phyloP scores from a whole-genome alignment of 2,329 filamentous ascomycete genomes.

The Sclerotiophoma versabilis region DNA sequence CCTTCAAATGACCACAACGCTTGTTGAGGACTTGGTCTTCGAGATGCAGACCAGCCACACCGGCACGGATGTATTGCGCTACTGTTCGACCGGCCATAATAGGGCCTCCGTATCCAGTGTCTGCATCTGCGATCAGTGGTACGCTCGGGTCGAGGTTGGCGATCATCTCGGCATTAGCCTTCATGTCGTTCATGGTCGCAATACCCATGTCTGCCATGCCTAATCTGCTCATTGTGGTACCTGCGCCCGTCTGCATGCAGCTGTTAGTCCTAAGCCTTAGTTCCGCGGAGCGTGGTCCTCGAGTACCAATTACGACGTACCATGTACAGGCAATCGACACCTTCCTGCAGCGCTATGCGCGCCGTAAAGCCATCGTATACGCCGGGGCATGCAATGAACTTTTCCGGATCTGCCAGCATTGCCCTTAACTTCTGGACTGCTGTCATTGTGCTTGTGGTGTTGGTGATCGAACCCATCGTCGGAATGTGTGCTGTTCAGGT shows the following conservation, averaged over 20 bases:
- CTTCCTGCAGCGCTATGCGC: conserved; percentile 67
- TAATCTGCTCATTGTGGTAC: conserved; percentile 66
- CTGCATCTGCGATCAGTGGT: conserved; percentile 68
- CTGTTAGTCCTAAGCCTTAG: background rate
- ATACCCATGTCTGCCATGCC: conserved; percentile 70
- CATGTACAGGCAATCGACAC: conserved; percentile 73
- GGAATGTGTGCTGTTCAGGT: background rate
- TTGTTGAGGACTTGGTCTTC: conserved; percentile 71
- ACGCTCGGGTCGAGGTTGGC: conserved; percentile 63
- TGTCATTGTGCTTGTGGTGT: conserved; percentile 24
- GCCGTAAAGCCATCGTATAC: conserved; percentile 74
- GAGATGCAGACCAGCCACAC: conserved; percentile 67
- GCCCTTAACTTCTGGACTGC: conserved; percentile 41
- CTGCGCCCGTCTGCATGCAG: conserved; percentile 63
- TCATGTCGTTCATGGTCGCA: conserved; percentile 69
- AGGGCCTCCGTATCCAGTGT: conserved; percentile 61
- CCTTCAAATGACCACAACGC: conserved; percentile 69
- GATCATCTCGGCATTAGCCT: conserved; percentile 69
- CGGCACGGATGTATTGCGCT: conserved; percentile 60
- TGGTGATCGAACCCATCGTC: conserved; percentile 18
- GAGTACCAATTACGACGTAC: conserved; percentile 48
- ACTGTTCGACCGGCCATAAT: conserved; percentile 61
- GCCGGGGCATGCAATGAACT: conserved; percentile 65
- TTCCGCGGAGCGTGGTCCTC: background rate
- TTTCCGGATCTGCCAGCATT: conserved; percentile 41